Evolutionary conservation across 2,329 filamentous ascomycete genomes (phyloP).

Genomic region (Aspergillus tanneri): DNA sequence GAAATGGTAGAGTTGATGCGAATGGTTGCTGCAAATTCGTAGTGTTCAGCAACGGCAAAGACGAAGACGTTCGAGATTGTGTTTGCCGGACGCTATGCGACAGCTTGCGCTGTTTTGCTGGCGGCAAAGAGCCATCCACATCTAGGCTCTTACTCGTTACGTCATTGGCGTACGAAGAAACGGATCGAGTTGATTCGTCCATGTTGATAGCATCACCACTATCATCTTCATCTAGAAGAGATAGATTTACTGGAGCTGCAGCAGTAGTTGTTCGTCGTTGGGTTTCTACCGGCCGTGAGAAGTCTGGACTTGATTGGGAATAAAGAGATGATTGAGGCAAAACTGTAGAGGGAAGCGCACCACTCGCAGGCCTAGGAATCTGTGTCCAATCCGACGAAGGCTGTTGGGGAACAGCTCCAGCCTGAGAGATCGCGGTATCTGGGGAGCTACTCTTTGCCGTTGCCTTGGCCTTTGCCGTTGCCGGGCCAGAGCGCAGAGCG

Average conservation of each 20-base stretch:
- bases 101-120: constrained; percentile 41
- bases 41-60: constrained; percentile 33
- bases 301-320: constrained; percentile 55
- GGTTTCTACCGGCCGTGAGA: constrained; percentile 42
- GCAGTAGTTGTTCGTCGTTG: constrained; percentile 37
- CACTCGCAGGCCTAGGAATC: constrained; percentile 28
- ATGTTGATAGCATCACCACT: constrained; percentile 43
- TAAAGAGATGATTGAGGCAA: constrained; percentile 41
- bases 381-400: constrained; percentile 39
- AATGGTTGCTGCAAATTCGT: constrained; percentile 44
- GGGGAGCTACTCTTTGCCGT: constrained; percentile 38
- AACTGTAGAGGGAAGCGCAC: constrained; percentile 17
- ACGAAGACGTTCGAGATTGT: constrained; percentile 33
- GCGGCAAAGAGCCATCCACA: constrained; percentile 33
- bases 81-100: constrained; percentile 31
- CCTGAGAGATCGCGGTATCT: constrained; percentile 33
- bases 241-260: constrained; percentile 54
- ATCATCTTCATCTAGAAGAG: constrained; percentile 58
- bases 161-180: constrained; percentile 26
- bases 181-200: constrained; percentile 19
- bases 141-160: constrained; percentile 28
- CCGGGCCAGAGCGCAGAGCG: constrained; percentile 27
- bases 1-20: constrained; percentile 55
- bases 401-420: constrained; percentile 27
- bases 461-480: constrained; percentile 30